These are phyloP conservation scores for Erodium maritimum DNA, from an alignment of 345 rosid species.

Conservation along the genomic window DNA sequence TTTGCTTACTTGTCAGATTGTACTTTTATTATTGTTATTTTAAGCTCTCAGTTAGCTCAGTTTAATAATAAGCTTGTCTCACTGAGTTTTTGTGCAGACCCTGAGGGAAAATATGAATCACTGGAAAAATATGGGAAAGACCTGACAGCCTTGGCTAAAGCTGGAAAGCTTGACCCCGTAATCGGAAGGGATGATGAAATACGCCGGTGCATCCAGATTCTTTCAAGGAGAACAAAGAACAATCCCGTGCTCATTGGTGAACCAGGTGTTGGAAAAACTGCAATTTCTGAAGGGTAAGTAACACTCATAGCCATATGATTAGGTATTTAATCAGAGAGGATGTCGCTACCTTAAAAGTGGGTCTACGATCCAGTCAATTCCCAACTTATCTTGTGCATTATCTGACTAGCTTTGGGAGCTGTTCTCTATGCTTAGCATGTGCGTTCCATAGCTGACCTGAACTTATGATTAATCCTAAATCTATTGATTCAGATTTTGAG, in stretches of 20 bases:
- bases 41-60: not conserved
- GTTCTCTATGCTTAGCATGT: too few relatives aligned
- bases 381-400: too few relatives aligned
- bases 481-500: too few relatives aligned
- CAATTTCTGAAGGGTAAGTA: slow-evolving; percentile 92
- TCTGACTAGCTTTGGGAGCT: too few relatives aligned
- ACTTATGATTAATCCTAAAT: too few relatives aligned
- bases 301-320: not conserved
- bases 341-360: not conserved
- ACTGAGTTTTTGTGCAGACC: slow-evolving; percentile 41
- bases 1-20: not conserved
- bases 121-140: slow-evolving; percentile 94
- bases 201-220: slow-evolving; percentile 95
- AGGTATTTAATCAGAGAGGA: not conserved
- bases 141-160: slow-evolving; percentile 91
- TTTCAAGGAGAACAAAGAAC: slow-evolving; percentile 96
- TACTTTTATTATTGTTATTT: not conserved
- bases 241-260: slow-evolving; percentile 97
- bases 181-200: slow-evolving; percentile 99
- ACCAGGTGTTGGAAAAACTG: slow-evolving; percentile 99
- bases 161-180: slow-evolving; percentile 96
- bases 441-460: too few relatives aligned
- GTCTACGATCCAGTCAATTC: too few relatives aligned
- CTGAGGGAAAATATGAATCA: slow-evolving; percentile 97
- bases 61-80: slow-evolving; percentile 5